Evolutionary conservation across 2,329 filamentous ascomycete genomes (phyloP), one percentile per base, ranked within the genome.

Genomic region (Lasiodiplodia hormozganensis): DNA sequence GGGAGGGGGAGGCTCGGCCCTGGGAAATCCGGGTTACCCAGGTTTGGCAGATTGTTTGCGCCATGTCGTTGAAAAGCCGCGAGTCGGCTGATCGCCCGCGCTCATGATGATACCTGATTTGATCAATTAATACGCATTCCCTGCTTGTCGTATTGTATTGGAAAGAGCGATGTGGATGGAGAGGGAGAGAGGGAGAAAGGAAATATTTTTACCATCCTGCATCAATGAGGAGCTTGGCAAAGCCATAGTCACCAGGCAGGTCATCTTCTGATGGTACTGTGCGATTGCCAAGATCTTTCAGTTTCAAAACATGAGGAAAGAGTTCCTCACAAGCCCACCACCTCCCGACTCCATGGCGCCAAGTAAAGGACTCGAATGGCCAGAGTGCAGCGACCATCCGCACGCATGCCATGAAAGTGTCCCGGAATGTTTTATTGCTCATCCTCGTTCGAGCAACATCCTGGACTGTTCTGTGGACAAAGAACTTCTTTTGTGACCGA

Each of bases 301-400:
- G 2, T 18, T 67, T 58, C 18, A 70, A 16, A 23, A 72, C 67
- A 34, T 71, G 71, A 25, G 70, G 66, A 65, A 70, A 70, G 8
- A 72, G 58, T 11, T 72, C 68, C 16, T 72, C 71, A 60, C 71
- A 72, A 23, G 23, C 49, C 16, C 23, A 34, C 71, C 70, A 73
- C 1, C 69, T 60, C 16, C 54, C 58, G 28, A 70, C 64, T 7
- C 67, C 67, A 25, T 73, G 71, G 10, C 72, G 57, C 71, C 71
- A 72, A 1, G 43, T 65, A 52, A 73, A 70, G 4, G 40, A 57
- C 25, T 70, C 60, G 49, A 68, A 72, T 4, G 72, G 72, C 72
- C 71, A 73, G 8, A 38, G 28, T 6, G 28, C 56, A 18, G 68
- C 68, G 8, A 72, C 65, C 21, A 72, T 68, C 12, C 36, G 49